Evolutionary conservation across 768 basidiomycete genomes (phyloP).

Genomic region (Suillus sp.): DNA sequence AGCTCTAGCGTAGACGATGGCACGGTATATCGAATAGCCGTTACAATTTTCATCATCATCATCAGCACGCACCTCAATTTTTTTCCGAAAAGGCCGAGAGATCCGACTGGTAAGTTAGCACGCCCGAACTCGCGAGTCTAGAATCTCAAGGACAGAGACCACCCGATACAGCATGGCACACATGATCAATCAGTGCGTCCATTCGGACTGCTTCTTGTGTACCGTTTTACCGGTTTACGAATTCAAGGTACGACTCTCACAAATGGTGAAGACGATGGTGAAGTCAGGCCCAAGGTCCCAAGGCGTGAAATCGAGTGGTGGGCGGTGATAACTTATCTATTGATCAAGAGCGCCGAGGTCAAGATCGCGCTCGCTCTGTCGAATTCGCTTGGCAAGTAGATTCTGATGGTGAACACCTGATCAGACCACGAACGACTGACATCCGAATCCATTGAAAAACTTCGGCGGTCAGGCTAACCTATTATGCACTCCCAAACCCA

Average conservation of each 20-base stretch:
- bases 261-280: too few relatives aligned
- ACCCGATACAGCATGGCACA: background rate
- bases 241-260: background rate
- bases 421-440: too few relatives aligned
- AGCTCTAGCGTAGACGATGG: background rate
- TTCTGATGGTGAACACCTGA: too few relatives aligned
- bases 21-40: background rate
- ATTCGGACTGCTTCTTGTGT: background rate
- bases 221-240: background rate
- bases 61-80: background rate
- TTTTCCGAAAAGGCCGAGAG: background rate
- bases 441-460: too few relatives aligned
- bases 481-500: too few relatives aligned
- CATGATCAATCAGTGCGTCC: background rate
- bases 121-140: background rate
- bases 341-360: background rate
- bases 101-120: background rate
- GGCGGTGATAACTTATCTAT: constrained; percentile 1
- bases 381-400: background rate
- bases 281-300: background rate
- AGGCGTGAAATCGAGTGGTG: background rate
- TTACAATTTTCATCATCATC: background rate
- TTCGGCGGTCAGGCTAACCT: too few relatives aligned
- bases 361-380: background rate
- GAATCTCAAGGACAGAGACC: too few relatives aligned